These are phyloP conservation scores for Tylopilus sp. DNA, from an alignment of 768 basidiomycete species.

Conservation along the genomic window DNA sequence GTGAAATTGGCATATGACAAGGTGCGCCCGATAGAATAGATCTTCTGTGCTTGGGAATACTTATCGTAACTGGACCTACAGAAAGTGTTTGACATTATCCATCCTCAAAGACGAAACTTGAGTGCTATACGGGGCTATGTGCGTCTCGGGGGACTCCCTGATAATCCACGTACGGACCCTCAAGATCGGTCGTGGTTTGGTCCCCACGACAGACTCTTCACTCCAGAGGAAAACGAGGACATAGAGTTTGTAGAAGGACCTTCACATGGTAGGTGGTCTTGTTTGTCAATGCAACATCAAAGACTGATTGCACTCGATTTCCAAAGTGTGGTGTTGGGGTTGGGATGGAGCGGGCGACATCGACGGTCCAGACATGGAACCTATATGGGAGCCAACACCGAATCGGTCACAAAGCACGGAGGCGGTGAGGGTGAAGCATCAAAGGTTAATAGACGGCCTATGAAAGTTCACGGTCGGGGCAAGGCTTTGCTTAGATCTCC, in stretches of 20 bases:
- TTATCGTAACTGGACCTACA: conserved; percentile 30
- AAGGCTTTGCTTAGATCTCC: conserved; percentile 16
- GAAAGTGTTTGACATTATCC: conserved; percentile 94
- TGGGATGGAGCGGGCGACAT: conserved; percentile 99
- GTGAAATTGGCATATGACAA: conserved; percentile 96
- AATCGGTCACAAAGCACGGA: conserved; percentile 55
- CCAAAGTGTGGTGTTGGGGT: conserved; percentile 97
- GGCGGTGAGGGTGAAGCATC: conserved; percentile 69
- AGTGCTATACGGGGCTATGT: conserved; percentile 94
- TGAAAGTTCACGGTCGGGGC: conserved; percentile 9
- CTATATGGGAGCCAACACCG: conserved; percentile 89
- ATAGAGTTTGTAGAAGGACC: conserved; percentile 81
- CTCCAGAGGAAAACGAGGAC: conserved; percentile 77
- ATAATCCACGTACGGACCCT: conserved; percentile 94
- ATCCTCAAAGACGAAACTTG: conserved; percentile 85
- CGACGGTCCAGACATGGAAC: conserved; percentile 96
- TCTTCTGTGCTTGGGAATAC: background rate
- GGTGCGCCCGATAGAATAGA: conserved; percentile 40
- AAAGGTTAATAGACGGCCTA: conserved; percentile 39
- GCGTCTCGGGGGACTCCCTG: conserved; percentile 93
- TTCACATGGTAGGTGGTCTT: conserved; percentile 58
- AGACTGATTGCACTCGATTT: conserved; percentile 6
- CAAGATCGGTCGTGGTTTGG: conserved; percentile 99
- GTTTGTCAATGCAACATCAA: background rate
- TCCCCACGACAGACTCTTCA: conserved; percentile 93